Evolutionary conservation across 768 basidiomycete genomes (phyloP), one percentile per base, ranked within the genome.

Genomic region (Lactifluus volemus): DNA sequence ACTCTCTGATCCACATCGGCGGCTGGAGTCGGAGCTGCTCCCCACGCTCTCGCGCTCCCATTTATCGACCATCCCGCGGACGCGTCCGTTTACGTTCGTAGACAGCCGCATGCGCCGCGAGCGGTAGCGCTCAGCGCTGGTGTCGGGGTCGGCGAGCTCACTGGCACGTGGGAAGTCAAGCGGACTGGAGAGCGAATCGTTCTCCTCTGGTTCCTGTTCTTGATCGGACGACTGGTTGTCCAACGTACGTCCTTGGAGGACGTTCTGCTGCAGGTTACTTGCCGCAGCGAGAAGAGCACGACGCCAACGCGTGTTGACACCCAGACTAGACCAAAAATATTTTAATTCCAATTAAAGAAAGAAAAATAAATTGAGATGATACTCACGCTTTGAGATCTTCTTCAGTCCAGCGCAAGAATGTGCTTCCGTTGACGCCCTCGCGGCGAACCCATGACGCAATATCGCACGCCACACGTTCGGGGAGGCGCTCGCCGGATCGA

Each of bases 341-440:
- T 19, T 61, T 8, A 39, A 15, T 38, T 34, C 9, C 10, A 14
- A 44, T 7, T 47, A 5, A 45, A 34, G 6, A 45, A 30, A 41
- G 65, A n/a, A 60, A 36, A 29, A n/a, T n/a, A 45, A 21, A 8
- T 19, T 2, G n/a, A 44, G 60, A 34, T 44, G 12, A 53, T 5
- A 77, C 84, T 48, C 63, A 88, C 87, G 69, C 70, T 42, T 78
- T 76, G 47, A 89, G 72, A 70, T 87, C 84, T 9, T 72, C 75
- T 47, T 85, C 81, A 19, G 77, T 80, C 59, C 89, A 73, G 44
- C 84, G 77, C 63, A 90, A 68, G 68, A 90, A 84, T 12, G 74
- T 75, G 45, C 79, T 74, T 12, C 88, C 88, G 0, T 73, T 79
- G 34, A 89, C 77, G 44, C 77, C 73, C 14, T 76, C 73, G 53